Percentiles rank a stretch among this genome's conserved stretches.
Evolutionary conservation across 2,329 filamentous ascomycete genomes (phyloP).

Genomic region (Fusarium begoniae): DNA sequence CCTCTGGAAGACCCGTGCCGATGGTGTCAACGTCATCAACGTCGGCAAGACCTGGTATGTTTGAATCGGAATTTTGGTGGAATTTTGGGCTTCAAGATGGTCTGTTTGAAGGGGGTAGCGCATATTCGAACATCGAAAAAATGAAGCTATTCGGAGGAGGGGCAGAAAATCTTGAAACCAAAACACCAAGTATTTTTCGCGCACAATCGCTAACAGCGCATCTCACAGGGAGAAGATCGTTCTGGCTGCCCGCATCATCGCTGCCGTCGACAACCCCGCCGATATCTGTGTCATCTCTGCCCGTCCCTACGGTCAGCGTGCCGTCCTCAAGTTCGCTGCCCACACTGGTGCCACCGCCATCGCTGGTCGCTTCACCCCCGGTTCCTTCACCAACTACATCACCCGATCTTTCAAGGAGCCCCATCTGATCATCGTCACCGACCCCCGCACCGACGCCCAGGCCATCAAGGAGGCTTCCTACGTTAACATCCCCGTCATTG

Average conservation of each 20-base stretch:
- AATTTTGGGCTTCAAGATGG: neutral
- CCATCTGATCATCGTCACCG: slow-evolving; percentile 98
- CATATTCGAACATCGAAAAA: neutral
- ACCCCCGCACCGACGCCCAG: slow-evolving; percentile 99
- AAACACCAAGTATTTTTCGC: slow-evolving; percentile 27
- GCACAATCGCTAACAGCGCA: slow-evolving; percentile 28
- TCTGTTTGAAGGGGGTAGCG: neutral
- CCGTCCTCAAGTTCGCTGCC: slow-evolving; percentile 98
- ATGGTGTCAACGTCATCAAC: slow-evolving; percentile 99
- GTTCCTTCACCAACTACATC: slow-evolving; percentile 99
- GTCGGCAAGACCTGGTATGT: slow-evolving; percentile 99
- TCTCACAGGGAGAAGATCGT: slow-evolving; percentile 95
- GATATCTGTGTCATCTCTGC: slow-evolving; percentile 99
- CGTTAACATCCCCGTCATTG: slow-evolving; percentile 99
- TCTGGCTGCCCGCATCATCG: slow-evolving; percentile 97
- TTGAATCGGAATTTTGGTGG: neutral
- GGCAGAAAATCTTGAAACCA: slow-evolving; percentile 18
- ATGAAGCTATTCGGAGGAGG: slow-evolving; percentile 34
- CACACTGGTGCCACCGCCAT: slow-evolving; percentile 99
- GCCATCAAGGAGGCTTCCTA: slow-evolving; percentile 99
- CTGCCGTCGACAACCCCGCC: slow-evolving; percentile 98
- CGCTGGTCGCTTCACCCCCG: slow-evolving; percentile 99
- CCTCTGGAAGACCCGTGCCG: slow-evolving; percentile 99
- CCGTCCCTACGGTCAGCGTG: slow-evolving; percentile 99
- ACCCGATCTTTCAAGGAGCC: slow-evolving; percentile 99